These are phyloP conservation scores for Phoenix roebelenii DNA, from an alignment of 176 grass and related monocot species.

Conservation along the genomic window DNA sequence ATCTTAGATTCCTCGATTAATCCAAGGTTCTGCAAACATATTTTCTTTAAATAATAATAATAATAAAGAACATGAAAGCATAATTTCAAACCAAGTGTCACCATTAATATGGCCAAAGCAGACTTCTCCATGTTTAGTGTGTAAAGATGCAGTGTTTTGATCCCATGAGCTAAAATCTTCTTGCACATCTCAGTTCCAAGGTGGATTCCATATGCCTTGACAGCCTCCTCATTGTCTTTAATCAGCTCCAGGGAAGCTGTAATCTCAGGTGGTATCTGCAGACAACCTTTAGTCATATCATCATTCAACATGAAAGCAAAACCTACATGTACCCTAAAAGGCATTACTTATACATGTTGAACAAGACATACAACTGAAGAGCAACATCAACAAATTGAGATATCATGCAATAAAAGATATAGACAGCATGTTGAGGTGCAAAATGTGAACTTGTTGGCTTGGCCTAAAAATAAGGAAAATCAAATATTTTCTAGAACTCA, in stretches of 20 bases:
- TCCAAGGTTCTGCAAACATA: conserved; percentile 58
- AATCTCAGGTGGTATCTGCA: conserved; percentile 66
- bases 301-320: no score
- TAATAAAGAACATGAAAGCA: neutral
- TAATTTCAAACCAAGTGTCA: conserved; percentile 15
- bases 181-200: conserved; percentile 91
- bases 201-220: conserved; percentile 71
- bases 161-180: conserved; percentile 75
- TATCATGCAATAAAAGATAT: no score
- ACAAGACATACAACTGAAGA: no score
- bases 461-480: no score
- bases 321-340: no score
- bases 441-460: no score
- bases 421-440: no score
- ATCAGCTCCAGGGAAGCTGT: conserved; percentile 62
- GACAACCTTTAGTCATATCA: neutral
- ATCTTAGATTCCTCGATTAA: conserved; percentile 68
- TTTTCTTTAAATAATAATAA: conserved; percentile 1
- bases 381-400: no score
- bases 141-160: conserved; percentile 83
- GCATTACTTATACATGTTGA: no score
- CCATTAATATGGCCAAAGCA: conserved; percentile 66
- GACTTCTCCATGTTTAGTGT: conserved; percentile 87
- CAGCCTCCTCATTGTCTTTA: conserved; percentile 84
- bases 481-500: no score